phyloP scores from a whole-genome alignment of 2,329 filamentous ascomycete species.

The Trichoderma cornu-damae region DNA sequence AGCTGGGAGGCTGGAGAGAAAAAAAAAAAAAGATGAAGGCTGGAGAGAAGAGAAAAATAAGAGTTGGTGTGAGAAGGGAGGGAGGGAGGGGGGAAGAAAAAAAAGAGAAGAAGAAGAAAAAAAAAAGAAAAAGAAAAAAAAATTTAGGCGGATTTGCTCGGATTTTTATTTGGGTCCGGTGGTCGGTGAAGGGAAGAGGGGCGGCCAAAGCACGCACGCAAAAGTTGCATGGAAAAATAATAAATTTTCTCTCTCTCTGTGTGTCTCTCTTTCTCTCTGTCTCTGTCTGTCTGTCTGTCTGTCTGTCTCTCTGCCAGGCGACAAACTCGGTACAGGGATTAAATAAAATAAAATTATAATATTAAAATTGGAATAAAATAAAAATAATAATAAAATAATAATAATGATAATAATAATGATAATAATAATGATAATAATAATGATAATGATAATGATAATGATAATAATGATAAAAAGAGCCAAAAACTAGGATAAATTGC shows the following conservation, averaged over 20 bases:
- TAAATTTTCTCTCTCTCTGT: not conserved
- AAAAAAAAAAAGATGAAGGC: not conserved
- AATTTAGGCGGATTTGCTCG: not conserved
- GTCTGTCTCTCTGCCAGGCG: not conserved
- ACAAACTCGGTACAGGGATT: not conserved
- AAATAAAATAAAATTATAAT: not conserved
- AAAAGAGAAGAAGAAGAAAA: not conserved
- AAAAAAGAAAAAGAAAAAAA: not conserved
- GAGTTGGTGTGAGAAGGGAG: too few species aligned
- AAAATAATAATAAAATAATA: too few species aligned
- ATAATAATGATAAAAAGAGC: too few species aligned
- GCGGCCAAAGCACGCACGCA: conserved; percentile 10
- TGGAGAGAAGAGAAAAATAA: conserved; percentile 4
- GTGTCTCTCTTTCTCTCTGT: too few species aligned
- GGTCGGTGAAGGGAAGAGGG: conserved; percentile 6
- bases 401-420: not conserved
- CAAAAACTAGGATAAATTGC: not conserved
- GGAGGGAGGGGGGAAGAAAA: not conserved
- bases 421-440: too few species aligned
- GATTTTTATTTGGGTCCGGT: conserved; percentile 9
- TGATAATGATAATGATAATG: too few species aligned
- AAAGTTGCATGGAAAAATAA: conserved; percentile 10
- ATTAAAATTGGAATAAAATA: not conserved
- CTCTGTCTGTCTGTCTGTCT: too few species aligned
- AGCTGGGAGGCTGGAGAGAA: not conserved